Conservation (phyloP, 768 basidiomycete species). For the Podaxis sp. region DNA sequence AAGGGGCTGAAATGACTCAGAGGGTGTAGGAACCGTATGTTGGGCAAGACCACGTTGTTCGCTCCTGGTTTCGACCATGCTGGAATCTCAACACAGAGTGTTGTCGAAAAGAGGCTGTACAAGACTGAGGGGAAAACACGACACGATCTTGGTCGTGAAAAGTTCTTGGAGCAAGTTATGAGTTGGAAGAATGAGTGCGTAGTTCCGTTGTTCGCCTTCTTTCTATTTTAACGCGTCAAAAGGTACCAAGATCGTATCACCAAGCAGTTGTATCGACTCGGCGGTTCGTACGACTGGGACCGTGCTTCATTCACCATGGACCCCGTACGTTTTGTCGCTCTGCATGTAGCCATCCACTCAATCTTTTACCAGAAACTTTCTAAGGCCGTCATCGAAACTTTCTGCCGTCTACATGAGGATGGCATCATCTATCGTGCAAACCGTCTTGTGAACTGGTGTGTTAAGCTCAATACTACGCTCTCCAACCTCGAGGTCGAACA, state of each 20-base stretch:
- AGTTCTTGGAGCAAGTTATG: slow-evolving; percentile 87
- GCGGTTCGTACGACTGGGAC: slow-evolving; percentile 94
- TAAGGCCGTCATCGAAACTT: slow-evolving; percentile 88
- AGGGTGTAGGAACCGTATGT: slow-evolving; percentile 88
- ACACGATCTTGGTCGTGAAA: slow-evolving; percentile 93
- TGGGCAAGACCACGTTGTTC: slow-evolving; percentile 86
- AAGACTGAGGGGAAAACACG: slow-evolving; percentile 80
- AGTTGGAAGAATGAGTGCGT: slow-evolving; percentile 96
- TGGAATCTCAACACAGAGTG: slow-evolving; percentile 96
- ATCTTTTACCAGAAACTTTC: slow-evolving; percentile 53
- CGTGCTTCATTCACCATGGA: slow-evolving; percentile 96
- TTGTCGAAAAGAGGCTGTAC: slow-evolving; percentile 90
- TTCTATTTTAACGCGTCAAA: background rate
- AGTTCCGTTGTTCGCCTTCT: background rate
- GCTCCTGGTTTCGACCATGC: slow-evolving; percentile 98
- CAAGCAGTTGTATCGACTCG: slow-evolving; percentile 81
- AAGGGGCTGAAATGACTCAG: background rate
- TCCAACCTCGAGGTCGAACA: slow-evolving; percentile 99
- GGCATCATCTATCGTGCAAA: slow-evolving; percentile 94
- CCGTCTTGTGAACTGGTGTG: slow-evolving; percentile 98
- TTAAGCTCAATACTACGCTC: slow-evolving; percentile 89
- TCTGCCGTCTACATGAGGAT: slow-evolving; percentile 88
- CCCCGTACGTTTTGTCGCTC: slow-evolving; percentile 47
- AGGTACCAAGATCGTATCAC: slow-evolving; percentile 96
- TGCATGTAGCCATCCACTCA: background rate